phyloP scores from a whole-genome alignment of 2,329 filamentous ascomycete species.

The Dactylella cylindrospora region DNA sequence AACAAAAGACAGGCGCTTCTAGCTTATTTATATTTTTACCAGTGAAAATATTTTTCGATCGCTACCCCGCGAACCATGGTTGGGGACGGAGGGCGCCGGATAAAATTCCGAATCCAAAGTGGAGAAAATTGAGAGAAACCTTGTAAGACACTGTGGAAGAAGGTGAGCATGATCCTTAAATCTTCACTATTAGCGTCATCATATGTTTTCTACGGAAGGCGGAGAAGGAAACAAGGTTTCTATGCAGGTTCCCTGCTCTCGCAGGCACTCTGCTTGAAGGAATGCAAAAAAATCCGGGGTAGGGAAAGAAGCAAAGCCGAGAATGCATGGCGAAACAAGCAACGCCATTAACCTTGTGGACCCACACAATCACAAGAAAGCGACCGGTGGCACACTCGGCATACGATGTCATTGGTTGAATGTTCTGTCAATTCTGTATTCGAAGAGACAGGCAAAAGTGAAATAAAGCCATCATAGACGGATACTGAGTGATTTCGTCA shows the following conservation, averaged over 20 bases:
- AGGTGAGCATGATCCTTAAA: slow-evolving; percentile 10
- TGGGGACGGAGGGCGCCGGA: slow-evolving; percentile 5
- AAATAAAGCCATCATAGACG: no score
- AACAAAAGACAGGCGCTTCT: no score
- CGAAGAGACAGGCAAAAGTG: no score
- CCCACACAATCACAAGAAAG: no score
- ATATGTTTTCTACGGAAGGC: slow-evolving; percentile 2
- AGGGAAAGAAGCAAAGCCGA: slow-evolving; percentile 3
- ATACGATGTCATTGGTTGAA: slow-evolving; percentile 9
- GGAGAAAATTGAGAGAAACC: slow-evolving; percentile 13
- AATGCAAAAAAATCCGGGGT: slow-evolving; percentile 30
- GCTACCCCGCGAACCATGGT: slow-evolving; percentile 18
- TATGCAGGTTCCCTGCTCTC: slow-evolving; percentile 20
- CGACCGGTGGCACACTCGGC: slow-evolving; percentile 8
- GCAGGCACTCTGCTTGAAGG: slow-evolving; percentile 8
- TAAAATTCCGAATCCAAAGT: slow-evolving; percentile 19
- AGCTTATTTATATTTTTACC: slow-evolving; percentile 20
- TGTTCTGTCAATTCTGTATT: slow-evolving; percentile 9
- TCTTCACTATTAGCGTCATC: slow-evolving; percentile 16
- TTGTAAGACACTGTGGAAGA: slow-evolving; percentile 29
- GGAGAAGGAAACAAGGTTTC: slow-evolving; percentile 6
- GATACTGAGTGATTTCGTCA: slow-evolving; percentile 20
- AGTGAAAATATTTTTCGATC: slow-evolving; percentile 8
- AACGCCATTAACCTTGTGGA: not conserved
- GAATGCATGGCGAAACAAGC: slow-evolving; percentile 19